Evolutionary conservation across 495 filamentous ascomycete species (phyloP).

Genomic region (Xylaria telfairii): DNA sequence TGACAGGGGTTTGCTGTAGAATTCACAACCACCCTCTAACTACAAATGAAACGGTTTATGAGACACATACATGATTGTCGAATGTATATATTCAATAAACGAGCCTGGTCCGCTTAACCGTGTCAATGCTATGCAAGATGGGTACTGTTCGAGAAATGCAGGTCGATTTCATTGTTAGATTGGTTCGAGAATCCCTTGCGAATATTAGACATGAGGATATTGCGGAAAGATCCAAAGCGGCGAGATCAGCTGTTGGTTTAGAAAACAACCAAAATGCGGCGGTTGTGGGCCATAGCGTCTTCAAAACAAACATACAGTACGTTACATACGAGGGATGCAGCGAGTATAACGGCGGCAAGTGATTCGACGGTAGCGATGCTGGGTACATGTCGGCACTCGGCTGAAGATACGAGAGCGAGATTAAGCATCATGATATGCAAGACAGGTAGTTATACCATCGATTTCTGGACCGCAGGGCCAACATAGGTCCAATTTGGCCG

Average conservation of each 20-base stretch:
- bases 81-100: neutral
- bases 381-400: constrained; percentile 13
- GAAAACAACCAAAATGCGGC: neutral
- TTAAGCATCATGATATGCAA: neutral
- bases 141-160: neutral
- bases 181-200: neutral
- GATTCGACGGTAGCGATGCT: neutral
- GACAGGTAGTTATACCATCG: neutral
- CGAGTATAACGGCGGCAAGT: neutral
- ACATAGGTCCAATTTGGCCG: neutral
- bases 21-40: neutral
- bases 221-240: neutral
- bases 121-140: neutral
- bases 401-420: neutral
- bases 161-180: neutral
- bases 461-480: neutral
- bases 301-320: neutral
- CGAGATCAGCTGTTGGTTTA: neutral
- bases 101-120: neutral
- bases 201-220: neutral
- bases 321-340: neutral
- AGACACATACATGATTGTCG: neutral
- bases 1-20: neutral
- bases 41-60: neutral
- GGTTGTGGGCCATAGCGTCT: neutral